Evolutionary conservation across 306 rosid genomes (phyloP), one percentile per base, ranked within the genome.

Genomic region (Parietaria judaica): DNA sequence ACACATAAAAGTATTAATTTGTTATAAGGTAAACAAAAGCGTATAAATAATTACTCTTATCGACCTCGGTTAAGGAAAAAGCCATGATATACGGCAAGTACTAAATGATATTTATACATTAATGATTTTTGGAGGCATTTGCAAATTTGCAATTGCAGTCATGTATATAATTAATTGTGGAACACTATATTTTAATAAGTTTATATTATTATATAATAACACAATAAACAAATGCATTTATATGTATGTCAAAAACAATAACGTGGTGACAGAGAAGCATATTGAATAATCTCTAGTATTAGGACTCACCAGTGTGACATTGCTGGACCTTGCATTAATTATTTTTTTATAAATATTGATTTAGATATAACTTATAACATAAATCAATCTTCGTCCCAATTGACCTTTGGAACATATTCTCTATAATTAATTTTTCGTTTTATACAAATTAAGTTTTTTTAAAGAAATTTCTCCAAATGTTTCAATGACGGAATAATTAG

Each of bases 221-320:
- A 16, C 14, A 31, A 6, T 1, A n/a, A 7, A 43, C 35, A 51
- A 46, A 34, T 16, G 6, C 14, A 8, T 48, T 13, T 38, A 51
- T 49, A 56, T 49, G 10, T 36, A 36, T 54, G 55, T 34, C 13
- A 8, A 51, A 49, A 66, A 14, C 17, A 54, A 14, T 36, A 54
- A 43, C 74, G 3, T 49, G 17, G 63, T 51, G 73, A 52, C 80
- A 66, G 63, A 51, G 23, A 60, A 62, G 54, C 66, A 56, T 41
- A 41, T 41, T 51, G 59, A 14, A 38, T 70, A 56, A 45, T 37
- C 9, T 70, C 63, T 66, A 13, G 49, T 34, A 38, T 51, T 62
- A 36, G 62, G 9, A 51, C 39, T 15, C 6, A 44, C 66, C 53
- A 12, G 38, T 36, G 16, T 4, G 60, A 72, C 38, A 5, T 72